Conservation (phyloP, 495 filamentous ascomycete genomes). For the Neurospora africana region DNA sequence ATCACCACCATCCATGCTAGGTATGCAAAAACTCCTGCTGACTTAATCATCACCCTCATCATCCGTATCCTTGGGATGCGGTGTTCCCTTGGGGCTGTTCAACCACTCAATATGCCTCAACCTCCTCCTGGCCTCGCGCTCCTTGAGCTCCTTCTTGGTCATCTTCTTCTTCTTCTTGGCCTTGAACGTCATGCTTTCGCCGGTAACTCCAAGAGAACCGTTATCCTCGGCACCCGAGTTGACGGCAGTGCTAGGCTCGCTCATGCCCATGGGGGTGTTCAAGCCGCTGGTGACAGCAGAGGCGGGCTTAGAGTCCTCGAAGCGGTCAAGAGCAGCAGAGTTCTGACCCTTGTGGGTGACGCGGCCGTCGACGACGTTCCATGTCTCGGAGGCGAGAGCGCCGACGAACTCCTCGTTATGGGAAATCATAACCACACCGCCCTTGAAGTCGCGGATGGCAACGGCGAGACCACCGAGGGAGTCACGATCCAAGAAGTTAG, state of each 20-base stretch:
- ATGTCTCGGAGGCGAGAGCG: conserved; percentile 86
- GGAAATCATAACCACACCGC: conserved; percentile 97
- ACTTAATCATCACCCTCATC: conserved; percentile 48
- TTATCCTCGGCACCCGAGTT: conserved; percentile 78
- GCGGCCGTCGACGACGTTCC: conserved; percentile 81
- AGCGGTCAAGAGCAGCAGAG: conserved; percentile 64
- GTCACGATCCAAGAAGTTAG: conserved; percentile 98
- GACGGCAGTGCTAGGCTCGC: conserved; percentile 48
- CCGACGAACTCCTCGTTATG: conserved; percentile 99
- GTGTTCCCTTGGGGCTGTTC: conserved; percentile 67
- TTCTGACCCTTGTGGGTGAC: conserved; percentile 72
- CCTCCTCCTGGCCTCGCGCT: conserved; percentile 74
- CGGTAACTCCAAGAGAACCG: conserved; percentile 10
- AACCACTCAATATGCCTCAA: conserved; percentile 95
- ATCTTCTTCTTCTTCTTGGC: conserved; percentile 95
- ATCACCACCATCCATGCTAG: background rate
- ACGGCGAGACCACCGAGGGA: conserved; percentile 90
- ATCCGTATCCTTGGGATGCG: conserved; percentile 66
- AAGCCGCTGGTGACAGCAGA: conserved; percentile 44
- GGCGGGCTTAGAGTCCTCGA: conserved; percentile 64
- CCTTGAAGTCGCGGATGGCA: conserved; percentile 94
- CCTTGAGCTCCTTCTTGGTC: conserved; percentile 91
- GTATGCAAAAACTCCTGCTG: background rate
- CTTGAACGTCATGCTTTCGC: conserved; percentile 72
- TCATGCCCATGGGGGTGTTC: conserved; percentile 23